Base-by-base conservation (phyloP, 192 early-diverging fungal species). In the Phlyctochytrium bullatum region DNA sequence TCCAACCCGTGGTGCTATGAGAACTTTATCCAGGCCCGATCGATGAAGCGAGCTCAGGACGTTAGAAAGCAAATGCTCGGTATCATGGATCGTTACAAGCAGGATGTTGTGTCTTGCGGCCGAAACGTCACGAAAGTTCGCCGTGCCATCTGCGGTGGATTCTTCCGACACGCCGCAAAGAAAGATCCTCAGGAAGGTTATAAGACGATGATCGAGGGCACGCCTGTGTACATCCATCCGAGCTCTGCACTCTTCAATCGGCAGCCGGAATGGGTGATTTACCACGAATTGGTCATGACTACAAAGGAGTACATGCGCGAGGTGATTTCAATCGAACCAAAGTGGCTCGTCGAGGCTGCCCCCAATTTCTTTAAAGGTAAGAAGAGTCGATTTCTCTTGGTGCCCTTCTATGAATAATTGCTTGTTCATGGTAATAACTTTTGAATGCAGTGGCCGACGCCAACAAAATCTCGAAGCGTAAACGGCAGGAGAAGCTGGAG, bases 111-210 rank as follows among this genome's bases (percentile, higher is more conserved):
- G 24, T 91, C 89, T 30, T 97, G 97, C 78, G 89, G 88, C 31
- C 88, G 87, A 69, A 97, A 98, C 67, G 97, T 91, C 76, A 91
- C 94, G 51, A 94, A 94, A 62, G 96, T 98, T 1, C 85, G 92
- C 33, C 83, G 88, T 35, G 92, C 96, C 0, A 85, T 99, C 27
- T 92, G 91, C 51, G 92, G 90, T 23, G 97, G 97, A 20, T 94
- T 90, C 71, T 99, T 99, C 81, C 84, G 94, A 25, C 89, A 99
- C 70, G 90, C 94, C 0, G 97, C 97, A 64, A 98, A 99, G 73
- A 97, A 97, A 67, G 97, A 99, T 75, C 93, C 96, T 1, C 92
- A 95, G 76, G 97, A 98, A 77, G 96, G 97, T 1, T 99, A 99
- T 78, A 99, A 99, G 76, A 99, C 97, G 20, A 81, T 99, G 24